These are phyloP conservation scores for Candida tunisiensis DNA, from an alignment of 1,139 yeast genomes.

Conservation along the genomic window DNA sequence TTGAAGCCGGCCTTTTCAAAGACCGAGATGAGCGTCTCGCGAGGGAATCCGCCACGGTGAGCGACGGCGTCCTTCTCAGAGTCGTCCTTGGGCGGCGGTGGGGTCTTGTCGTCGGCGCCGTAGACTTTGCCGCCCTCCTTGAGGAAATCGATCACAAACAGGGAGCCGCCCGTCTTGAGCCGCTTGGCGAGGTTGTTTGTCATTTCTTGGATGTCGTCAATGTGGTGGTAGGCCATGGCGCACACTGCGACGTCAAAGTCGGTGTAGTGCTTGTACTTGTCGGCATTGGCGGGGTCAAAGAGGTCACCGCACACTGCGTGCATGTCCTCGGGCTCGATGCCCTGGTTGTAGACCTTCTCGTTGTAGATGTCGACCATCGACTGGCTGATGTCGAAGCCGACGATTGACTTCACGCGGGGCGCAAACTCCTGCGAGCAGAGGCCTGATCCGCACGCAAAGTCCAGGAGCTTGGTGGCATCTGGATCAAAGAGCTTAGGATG, in stretches of 20 bases:
- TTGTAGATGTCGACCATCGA: constrained; percentile 13
- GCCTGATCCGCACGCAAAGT: constrained; percentile 15
- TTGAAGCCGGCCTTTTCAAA: constrained; percentile 8
- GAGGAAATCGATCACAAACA: constrained; percentile 11
- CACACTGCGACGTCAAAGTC: constrained; percentile 13
- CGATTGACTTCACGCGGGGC: constrained; percentile 9
- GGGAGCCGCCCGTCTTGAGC: constrained; percentile 11
- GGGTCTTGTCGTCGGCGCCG: no score
- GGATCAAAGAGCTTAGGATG: constrained; percentile 2
- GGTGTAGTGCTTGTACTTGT: background rate
- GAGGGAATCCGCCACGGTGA: constrained; percentile 8
- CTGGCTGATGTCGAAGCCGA: constrained; percentile 15
- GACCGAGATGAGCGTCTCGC: constrained; percentile 4
- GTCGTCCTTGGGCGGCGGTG: constrained; percentile 2
- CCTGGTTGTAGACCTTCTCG: constrained; percentile 9
- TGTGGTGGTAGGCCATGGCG: constrained; percentile 15
- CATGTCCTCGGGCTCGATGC: constrained; percentile 8
- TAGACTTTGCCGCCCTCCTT: constrained; percentile 3
- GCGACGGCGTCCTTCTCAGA: constrained; percentile 8
- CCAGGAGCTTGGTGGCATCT: constrained; percentile 11
- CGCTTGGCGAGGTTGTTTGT: constrained; percentile 6
- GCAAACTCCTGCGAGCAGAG: constrained; percentile 6
- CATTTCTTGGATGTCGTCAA: constrained; percentile 10
- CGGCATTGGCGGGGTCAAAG: constrained; percentile 2
- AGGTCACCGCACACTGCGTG: constrained; percentile 8